Conservation (phyloP, 108 stramenopile species). For the Cyclotella baltica region DNA sequence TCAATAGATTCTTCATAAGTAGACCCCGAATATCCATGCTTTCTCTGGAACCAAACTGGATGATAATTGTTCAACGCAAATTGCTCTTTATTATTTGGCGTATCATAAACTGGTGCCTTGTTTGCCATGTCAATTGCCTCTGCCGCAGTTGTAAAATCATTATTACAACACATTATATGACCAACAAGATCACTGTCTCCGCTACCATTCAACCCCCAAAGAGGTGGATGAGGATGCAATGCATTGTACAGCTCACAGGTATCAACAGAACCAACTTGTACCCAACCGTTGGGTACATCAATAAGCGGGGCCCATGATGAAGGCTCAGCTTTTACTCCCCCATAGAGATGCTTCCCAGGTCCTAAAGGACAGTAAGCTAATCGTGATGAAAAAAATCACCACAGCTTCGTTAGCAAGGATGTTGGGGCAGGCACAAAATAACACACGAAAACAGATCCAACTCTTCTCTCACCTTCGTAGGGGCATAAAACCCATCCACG, state of each 20-base stretch:
- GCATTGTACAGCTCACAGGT: conserved; percentile 41
- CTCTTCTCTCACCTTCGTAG: too few species aligned
- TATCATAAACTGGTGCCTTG: not conserved
- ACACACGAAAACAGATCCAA: too few species aligned
- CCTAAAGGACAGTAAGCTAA: conserved; percentile 43
- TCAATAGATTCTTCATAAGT: conserved; percentile 22
- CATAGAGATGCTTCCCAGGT: conserved; percentile 22
- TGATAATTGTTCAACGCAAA: conserved; percentile 12
- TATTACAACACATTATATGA: conserved; percentile 31
- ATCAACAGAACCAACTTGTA: conserved; percentile 28
- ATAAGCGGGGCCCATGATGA: conserved; percentile 26
- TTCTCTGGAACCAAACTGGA: conserved; percentile 37
- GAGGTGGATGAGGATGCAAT: conserved; percentile 29
- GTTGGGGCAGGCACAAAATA: too few species aligned
- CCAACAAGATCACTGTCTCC: conserved; percentile 19
- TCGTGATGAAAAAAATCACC: too few species aligned
- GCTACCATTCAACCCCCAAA: conserved; percentile 30
- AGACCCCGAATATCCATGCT: conserved; percentile 40
- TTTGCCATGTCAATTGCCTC: not conserved
- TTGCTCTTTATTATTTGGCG: conserved; percentile 21
- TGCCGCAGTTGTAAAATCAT: conserved; percentile 3
- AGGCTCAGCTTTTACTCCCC: conserved; percentile 4
- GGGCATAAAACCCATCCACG: conserved; percentile 29
- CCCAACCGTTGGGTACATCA: conserved; percentile 42
- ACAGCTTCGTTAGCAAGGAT: too few species aligned